Evolutionary conservation across 1,284 basidiomycete genomes (phyloP).

Genomic region (Psilocybe mexicana): DNA sequence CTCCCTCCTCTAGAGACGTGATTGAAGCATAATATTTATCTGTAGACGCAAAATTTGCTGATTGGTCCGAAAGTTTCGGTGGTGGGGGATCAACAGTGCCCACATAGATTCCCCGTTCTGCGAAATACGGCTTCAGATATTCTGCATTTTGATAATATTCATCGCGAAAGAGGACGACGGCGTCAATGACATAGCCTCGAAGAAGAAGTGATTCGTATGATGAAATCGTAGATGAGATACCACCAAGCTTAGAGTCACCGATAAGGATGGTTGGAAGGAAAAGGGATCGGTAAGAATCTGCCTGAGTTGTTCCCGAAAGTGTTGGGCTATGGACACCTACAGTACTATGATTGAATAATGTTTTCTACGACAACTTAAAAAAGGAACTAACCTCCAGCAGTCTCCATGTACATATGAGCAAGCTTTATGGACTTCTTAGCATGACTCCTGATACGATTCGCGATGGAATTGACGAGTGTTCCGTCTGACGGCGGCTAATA

Average conservation of each 20-base stretch:
- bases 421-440: conserved; percentile 34
- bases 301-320: conserved; percentile 84
- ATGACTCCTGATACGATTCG: conserved; percentile 58
- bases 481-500: conserved; percentile 57
- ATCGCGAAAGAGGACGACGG: conserved; percentile 88
- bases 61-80: conserved; percentile 40
- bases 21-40: conserved; percentile 71
- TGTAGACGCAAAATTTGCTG: conserved; percentile 57
- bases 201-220: conserved; percentile 90
- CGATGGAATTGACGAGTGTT: conserved; percentile 69
- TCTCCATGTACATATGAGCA: conserved; percentile 86
- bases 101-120: conserved; percentile 67
- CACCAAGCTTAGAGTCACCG: conserved; percentile 88
- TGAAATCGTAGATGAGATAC: conserved; percentile 93
- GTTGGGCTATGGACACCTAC: conserved; percentile 93
- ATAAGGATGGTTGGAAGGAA: conserved; percentile 88
- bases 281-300: conserved; percentile 80
- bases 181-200: conserved; percentile 89
- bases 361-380: neutral
- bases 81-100: conserved; percentile 65
- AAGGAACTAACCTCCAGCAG: conserved; percentile 81
- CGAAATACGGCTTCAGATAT: conserved; percentile 82
- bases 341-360: too few species aligned
- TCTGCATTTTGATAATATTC: conserved; percentile 86
- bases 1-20: conserved; percentile 22